Evolutionary conservation across 345 rosid species (phyloP).

Genomic region (Microthlaspi erraticum): DNA sequence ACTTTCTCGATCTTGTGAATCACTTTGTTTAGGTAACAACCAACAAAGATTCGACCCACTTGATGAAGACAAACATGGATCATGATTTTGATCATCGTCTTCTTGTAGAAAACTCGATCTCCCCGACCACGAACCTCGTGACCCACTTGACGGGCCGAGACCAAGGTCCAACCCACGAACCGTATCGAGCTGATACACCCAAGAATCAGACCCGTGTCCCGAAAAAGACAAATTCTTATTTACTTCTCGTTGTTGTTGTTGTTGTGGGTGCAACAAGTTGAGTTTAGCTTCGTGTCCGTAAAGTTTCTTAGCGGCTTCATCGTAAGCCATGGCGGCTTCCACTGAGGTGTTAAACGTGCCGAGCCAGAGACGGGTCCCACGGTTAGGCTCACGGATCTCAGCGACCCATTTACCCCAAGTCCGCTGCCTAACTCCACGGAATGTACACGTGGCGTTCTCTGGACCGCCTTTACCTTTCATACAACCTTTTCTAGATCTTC

Average conservation of each 20-base stretch:
- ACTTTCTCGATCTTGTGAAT: constrained; percentile 30
- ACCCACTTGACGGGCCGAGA: constrained; percentile 29
- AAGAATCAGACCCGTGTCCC: constrained; percentile 21
- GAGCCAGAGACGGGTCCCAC: constrained; percentile 61
- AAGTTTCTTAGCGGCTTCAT: constrained; percentile 58
- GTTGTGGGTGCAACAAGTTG: constrained; percentile 49
- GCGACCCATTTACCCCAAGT: constrained; percentile 77
- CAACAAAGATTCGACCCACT: constrained; percentile 39
- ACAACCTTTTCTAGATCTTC: constrained; percentile 71
- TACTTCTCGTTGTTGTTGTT: constrained; percentile 19
- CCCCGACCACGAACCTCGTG: constrained; percentile 36
- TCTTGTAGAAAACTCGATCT: constrained; percentile 26
- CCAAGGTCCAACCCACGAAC: constrained; percentile 40
- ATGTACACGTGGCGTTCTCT: constrained; percentile 60
- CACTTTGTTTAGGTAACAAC: constrained; percentile 37
- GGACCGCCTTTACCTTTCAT: constrained; percentile 79
- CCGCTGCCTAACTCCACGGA: constrained; percentile 62
- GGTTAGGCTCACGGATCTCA: constrained; percentile 61
- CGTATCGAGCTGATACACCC: constrained; percentile 17
- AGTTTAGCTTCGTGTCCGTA: constrained; percentile 57
- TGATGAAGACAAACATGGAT: constrained; percentile 26
- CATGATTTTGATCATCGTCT: constrained; percentile 7
- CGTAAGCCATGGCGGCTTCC: constrained; percentile 64
- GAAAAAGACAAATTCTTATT: constrained; percentile 35
- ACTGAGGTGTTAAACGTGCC: constrained; percentile 58